Conservation (phyloP, 2,329 filamentous ascomycete species). For the Sporothrix pallida region DNA sequence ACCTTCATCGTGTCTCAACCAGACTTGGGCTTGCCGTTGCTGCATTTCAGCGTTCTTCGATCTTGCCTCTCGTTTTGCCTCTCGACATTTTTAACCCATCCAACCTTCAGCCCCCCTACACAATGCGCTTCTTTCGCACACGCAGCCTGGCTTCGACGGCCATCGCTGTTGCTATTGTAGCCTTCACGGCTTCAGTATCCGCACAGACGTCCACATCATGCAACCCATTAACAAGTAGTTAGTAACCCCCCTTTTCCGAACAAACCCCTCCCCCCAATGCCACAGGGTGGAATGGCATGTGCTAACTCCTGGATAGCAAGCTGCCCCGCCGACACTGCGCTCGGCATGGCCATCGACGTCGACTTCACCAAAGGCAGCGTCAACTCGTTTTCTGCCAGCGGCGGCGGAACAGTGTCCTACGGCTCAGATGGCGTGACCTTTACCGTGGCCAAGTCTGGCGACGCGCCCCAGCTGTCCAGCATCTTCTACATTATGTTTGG, state of each 20-base stretch:
- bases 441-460: conserved; percentile 76
- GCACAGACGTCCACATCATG: conserved; percentile 44
- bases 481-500: conserved; percentile 99
- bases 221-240: conserved; percentile 35
- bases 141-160: conserved; percentile 36
- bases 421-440: conserved; percentile 78
- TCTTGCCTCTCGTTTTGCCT: too few species aligned
- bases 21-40: neutral
- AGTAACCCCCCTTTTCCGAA: conserved; percentile 1
- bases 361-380: conserved; percentile 82
- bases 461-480: conserved; percentile 84
- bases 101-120: neutral
- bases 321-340: conserved; percentile 78
- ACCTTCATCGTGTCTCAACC: conserved; percentile 21
- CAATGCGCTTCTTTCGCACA: conserved; percentile 21
- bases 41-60: neutral
- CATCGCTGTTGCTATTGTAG: neutral
- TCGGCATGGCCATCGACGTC: conserved; percentile 80
- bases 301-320: conserved; percentile 48
- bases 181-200: conserved; percentile 37
- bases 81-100: neutral
- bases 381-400: conserved; percentile 74
- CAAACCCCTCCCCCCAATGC: neutral
- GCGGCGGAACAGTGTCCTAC: conserved; percentile 74
- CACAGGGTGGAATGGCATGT: neutral